Evolutionary conservation across 345 rosid genomes (phyloP).

Genomic region (Ricinus communis): DNA sequence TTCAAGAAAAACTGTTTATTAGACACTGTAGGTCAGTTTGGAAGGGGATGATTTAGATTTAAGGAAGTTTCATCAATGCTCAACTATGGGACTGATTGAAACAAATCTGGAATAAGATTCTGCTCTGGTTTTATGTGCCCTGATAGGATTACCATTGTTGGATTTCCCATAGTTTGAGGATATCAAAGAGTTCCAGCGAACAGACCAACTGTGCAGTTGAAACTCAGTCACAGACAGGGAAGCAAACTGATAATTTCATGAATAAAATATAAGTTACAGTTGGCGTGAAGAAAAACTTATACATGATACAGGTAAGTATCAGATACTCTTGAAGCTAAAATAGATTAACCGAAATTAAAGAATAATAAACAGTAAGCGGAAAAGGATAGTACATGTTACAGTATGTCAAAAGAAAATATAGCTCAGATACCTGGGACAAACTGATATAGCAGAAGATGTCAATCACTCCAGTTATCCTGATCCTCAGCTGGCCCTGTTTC

Average conservation of each 20-base stretch:
- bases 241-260: background rate
- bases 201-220: too few species aligned
- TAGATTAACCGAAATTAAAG: background rate
- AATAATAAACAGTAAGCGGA: background rate
- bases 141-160: too few species aligned
- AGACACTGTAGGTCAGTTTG: too few species aligned
- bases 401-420: background rate
- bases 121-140: too few species aligned
- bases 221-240: too few species aligned
- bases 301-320: background rate
- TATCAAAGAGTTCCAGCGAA: too few species aligned
- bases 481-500: slow-evolving; percentile 48
- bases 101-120: too few species aligned
- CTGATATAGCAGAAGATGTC: slow-evolving; percentile 13
- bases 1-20: too few species aligned
- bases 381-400: background rate
- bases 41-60: too few species aligned
- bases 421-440: background rate
- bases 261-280: background rate
- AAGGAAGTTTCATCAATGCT: too few species aligned
- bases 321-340: background rate
- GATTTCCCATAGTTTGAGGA: too few species aligned
- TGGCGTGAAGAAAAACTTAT: background rate
- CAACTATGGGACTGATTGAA: too few species aligned
- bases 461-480: slow-evolving; percentile 75